phyloP scores from a whole-genome alignment of 108 stramenopile genomes.

The Nannochloropsis gaditana region DNA sequence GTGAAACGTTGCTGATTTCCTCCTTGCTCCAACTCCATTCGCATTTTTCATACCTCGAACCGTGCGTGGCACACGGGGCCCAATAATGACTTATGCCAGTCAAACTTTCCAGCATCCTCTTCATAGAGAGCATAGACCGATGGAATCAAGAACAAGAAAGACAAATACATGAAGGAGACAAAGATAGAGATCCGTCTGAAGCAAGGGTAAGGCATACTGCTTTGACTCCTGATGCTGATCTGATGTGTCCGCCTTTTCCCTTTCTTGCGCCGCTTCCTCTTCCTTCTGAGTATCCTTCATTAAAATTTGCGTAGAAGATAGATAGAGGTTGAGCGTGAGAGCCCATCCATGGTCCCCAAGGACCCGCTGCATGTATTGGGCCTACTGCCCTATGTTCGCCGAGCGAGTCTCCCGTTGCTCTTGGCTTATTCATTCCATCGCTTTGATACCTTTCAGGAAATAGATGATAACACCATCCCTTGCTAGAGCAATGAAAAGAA shows the following conservation, averaged over 20 bases:
- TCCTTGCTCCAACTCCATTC: neutral
- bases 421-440: no score
- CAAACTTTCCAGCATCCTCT: neutral
- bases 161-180: neutral
- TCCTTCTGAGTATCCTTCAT: neutral
- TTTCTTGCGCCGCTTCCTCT: neutral
- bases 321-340: no score
- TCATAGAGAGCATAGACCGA: slow-evolving; percentile 15
- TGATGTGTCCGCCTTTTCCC: neutral
- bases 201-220: neutral
- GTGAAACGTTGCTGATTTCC: neutral
- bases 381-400: neutral
- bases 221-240: neutral
- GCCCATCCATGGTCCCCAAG: no score
- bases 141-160: neutral
- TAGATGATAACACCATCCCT: no score
- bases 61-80: neutral
- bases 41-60: neutral
- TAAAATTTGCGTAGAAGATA: neutral
- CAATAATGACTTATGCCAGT: neutral
- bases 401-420: neutral
- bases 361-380: no score
- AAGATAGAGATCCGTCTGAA: neutral
- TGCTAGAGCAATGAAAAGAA: no score
- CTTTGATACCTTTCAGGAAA: no score